Conservation (phyloP, 1,284 basidiomycete genomes). For the Agroathelia rolfsii region DNA sequence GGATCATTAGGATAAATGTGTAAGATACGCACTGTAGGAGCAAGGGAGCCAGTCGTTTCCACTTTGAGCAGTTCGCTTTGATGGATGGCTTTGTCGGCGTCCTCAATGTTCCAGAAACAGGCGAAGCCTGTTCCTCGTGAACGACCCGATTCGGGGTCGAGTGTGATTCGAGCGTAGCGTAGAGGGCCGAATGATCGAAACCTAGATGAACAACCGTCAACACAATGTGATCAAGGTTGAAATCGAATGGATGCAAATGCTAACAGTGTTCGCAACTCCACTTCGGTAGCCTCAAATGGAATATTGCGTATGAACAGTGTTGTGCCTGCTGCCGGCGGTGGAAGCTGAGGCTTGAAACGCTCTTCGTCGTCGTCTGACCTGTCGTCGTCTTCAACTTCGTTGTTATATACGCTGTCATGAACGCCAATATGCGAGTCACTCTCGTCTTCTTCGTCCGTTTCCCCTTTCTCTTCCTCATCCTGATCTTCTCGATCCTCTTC, state of each 20-base stretch:
- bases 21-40: constrained; percentile 20
- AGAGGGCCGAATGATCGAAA: constrained; percentile 89
- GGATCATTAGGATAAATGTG: neutral
- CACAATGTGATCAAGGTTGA: no score
- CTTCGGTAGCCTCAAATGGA: constrained; percentile 86
- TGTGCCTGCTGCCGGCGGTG: constrained; percentile 74
- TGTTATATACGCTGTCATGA: constrained; percentile 26
- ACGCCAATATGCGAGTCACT: constrained; percentile 31
- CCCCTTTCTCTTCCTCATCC: constrained; percentile 19
- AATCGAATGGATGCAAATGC: constrained; percentile 19
- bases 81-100: constrained; percentile 79
- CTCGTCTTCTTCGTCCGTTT: constrained; percentile 20
- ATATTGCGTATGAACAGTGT: constrained; percentile 95
- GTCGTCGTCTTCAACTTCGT: constrained; percentile 27
- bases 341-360: constrained; percentile 62
- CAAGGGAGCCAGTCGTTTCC: constrained; percentile 43
- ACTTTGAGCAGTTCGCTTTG: constrained; percentile 68
- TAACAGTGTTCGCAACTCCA: constrained; percentile 76
- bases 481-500: constrained; percentile 28
- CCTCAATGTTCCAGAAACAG: constrained; percentile 92
- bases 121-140: constrained; percentile 94
- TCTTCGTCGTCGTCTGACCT: constrained; percentile 39
- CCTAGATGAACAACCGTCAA: constrained; percentile 28
- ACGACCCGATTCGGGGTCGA: constrained; percentile 77
- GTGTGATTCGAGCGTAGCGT: constrained; percentile 87